Percentiles rank a stretch among this genome's conserved stretches.
Evolutionary conservation across 1,284 basidiomycete genomes (phyloP).

Genomic region (Rhodotorula sp.): DNA sequence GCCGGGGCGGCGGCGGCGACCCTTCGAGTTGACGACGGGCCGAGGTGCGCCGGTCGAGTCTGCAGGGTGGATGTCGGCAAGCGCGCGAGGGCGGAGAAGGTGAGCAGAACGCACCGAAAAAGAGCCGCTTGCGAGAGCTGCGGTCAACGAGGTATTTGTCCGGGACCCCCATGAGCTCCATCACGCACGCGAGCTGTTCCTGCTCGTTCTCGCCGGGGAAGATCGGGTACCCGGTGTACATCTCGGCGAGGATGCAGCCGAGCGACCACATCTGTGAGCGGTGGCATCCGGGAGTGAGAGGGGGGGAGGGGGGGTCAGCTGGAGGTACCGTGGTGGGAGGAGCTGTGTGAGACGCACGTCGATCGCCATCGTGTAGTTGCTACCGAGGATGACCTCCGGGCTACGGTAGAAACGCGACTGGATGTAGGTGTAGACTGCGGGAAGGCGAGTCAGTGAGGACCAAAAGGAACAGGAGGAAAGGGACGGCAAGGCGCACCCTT

Average conservation of each 20-base stretch:
- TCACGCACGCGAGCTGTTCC: conserved; percentile 97
- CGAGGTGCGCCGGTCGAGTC: conserved; percentile 90
- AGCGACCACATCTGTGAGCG: conserved; percentile 2
- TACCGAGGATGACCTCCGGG: conserved; percentile 89
- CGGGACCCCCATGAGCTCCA: conserved; percentile 96
- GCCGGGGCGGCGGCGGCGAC: conserved; percentile 83
- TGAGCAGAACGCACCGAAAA: conserved; percentile 68
- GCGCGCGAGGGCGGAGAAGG: too few species aligned
- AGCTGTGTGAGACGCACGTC: too few species aligned
- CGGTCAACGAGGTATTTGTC: conserved; percentile 93
- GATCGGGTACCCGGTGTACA: conserved; percentile 96
- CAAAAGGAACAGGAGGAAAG: not conserved
- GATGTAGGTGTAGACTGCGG: conserved; percentile 90
- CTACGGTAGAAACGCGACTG: conserved; percentile 96
- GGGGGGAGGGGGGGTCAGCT: not conserved
- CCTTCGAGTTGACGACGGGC: conserved; percentile 94
- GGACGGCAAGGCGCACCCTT: conserved; percentile 68
- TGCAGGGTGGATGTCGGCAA: conserved; percentile 49
- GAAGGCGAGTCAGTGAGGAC: not conserved
- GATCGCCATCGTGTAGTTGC: conserved; percentile 81
- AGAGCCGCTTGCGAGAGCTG: conserved; percentile 89
- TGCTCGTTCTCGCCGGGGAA: conserved; percentile 99
- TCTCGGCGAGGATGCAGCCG: conserved; percentile 12
- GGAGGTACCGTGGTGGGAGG: too few species aligned
- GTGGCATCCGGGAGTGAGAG: not conserved